phyloP scores from a whole-genome alignment of 805 yeast genomes.

The Pichia kluyveri region DNA sequence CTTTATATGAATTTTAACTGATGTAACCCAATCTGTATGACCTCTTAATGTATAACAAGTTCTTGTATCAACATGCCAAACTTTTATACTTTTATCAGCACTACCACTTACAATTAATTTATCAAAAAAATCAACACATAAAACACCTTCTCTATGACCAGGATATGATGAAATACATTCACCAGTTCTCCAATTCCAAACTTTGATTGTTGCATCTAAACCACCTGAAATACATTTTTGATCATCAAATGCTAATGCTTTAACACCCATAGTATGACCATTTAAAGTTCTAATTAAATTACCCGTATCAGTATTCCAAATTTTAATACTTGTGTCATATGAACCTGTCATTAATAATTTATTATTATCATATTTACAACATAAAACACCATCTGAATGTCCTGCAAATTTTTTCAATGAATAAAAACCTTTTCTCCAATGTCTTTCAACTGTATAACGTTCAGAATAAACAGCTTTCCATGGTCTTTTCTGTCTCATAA shows the following conservation, averaged over 20 bases:
- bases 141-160: conserved; percentile 84
- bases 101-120: conserved; percentile 88
- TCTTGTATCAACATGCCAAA: conserved; percentile 93
- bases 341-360: conserved; percentile 80
- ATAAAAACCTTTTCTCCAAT: conserved; percentile 86
- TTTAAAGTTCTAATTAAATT: conserved; percentile 63
- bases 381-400: conserved; percentile 82
- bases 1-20: conserved; percentile 76
- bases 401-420: conserved; percentile 58
- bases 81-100: conserved; percentile 85
- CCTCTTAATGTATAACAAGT: conserved; percentile 91
- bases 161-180: conserved; percentile 88
- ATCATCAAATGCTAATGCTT: conserved; percentile 77
- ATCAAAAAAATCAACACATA: conserved; percentile 70
- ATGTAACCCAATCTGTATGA: conserved; percentile 86
- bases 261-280: conserved; percentile 87
- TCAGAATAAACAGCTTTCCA: conserved; percentile 96
- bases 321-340: conserved; percentile 78
- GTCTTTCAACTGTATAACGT: conserved; percentile 81
- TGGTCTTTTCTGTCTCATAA: conserved; percentile 51
- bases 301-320: conserved; percentile 88
- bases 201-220: conserved; percentile 81
- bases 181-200: conserved; percentile 95
- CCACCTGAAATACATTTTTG: conserved; percentile 90
- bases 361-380: conserved; percentile 76